Evolutionary conservation across 176 grass and related monocot genomes (phyloP), one percentile per base, ranked within the genome.

Genomic region (Avena insularis): DNA sequence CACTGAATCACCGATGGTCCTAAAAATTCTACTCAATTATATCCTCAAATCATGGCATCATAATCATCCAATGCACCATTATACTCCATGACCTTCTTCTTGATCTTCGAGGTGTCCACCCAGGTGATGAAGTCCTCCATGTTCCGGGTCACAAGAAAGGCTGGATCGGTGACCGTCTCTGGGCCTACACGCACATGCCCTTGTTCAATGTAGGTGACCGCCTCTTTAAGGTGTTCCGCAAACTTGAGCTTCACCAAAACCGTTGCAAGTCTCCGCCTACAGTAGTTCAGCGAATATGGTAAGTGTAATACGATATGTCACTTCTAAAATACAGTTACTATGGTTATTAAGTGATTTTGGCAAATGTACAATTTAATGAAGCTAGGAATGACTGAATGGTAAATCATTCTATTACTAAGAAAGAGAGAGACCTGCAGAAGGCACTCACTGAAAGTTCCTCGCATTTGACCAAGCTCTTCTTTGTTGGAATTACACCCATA

Each of bases 81-180:
- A 49, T 96, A 99, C 56, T 81, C 77, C 80, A 89, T 50, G 78
- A 94, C 77, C 54, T 86, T 93, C 61, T 56, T 85, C 83, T 92
- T 96, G 76, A 98, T 98, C 90, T 96, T 94, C 20, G 90, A 98
- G 57, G 88, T 96, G 81, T 98, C 93, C 46, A 96, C 92, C 92
- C 93, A 98, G 48, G 94, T 94, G 49, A 98, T 83, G 65, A 98
- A 98, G 77, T 98, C 97, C 80, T 98, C 92, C 97, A 96, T 92
- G 92, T 98, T 98, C 87, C 89, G 94, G 1, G 94, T 98, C 54
- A 96, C 97, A 47, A 96, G 92, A 75, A 91, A 98, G 21, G 97
- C 90, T 33, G 97, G 92, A 83, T 98, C 90, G 0, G 92, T 91
- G 45, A 98, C 82, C 0, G 87, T 91, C 23, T 98, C 92, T 62